Evolutionary conservation across 352 stramenopile genomes (phyloP).

Genomic region (Phytophthora macrochlamydospora): DNA sequence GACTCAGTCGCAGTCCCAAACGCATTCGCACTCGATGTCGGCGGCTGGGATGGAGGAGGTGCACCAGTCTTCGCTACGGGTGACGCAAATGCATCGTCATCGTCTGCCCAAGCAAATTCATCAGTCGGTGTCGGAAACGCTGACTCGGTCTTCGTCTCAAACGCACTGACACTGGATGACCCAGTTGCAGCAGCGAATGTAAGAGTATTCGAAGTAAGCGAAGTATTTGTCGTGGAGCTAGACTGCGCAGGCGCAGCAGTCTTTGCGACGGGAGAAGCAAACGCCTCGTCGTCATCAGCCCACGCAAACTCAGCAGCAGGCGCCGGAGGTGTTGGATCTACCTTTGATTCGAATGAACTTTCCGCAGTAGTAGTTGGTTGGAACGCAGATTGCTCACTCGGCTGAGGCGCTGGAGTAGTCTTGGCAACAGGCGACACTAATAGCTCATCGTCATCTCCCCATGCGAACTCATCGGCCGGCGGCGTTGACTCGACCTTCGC

Average conservation of each 20-base stretch:
- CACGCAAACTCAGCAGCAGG: conserved; percentile 5
- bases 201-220: neutral
- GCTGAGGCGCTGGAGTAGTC: conserved; percentile 6
- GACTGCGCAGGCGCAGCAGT: neutral
- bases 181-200: neutral
- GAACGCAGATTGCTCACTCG: neutral
- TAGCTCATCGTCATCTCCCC: neutral
- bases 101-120: neutral
- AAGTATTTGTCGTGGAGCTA: too few relatives aligned
- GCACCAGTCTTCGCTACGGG: neutral
- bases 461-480: neutral
- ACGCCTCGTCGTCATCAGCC: neutral
- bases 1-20: neutral
- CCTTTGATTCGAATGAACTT: conserved; percentile 14
- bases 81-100: neutral
- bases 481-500: neutral
- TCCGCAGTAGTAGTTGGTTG: conserved; percentile 1
- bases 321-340: conserved; percentile 1
- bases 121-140: neutral
- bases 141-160: neutral
- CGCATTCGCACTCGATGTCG: neutral
- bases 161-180: neutral
- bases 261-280: neutral
- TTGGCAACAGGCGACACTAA: neutral
- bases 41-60: neutral